Conservation (phyloP, 768 basidiomycete species). For the Collybiopsis confluens region DNA sequence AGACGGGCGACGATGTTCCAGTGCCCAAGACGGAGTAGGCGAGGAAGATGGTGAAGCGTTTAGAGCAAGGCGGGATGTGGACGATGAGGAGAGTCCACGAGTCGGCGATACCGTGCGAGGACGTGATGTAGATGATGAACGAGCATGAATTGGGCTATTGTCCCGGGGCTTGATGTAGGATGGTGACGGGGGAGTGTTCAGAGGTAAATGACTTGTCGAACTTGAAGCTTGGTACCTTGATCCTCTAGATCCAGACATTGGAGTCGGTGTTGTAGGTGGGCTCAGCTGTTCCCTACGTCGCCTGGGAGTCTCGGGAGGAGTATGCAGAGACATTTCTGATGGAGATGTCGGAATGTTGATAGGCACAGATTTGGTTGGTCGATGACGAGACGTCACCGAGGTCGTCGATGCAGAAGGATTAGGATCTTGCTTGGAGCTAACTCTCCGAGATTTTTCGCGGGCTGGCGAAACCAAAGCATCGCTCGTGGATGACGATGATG, state of each 20-base stretch:
- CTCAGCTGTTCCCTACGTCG: constrained; percentile 35
- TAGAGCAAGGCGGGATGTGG: constrained; percentile 46
- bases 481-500: constrained; percentile 43
- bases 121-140: constrained; percentile 33
- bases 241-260: constrained; percentile 32
- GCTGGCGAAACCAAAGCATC: constrained; percentile 43
- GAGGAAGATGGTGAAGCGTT: constrained; percentile 28
- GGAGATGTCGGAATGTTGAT: constrained; percentile 23
- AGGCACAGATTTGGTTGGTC: constrained; percentile 27
- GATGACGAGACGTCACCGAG: constrained; percentile 23
- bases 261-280: constrained; percentile 46
- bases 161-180: constrained; percentile 23
- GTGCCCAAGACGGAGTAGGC: constrained; percentile 23
- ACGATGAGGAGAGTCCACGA: constrained; percentile 43
- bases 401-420: background rate
- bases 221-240: constrained; percentile 30
- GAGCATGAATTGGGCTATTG: constrained; percentile 39
- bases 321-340: constrained; percentile 8
- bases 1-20: constrained; percentile 32
- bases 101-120: constrained; percentile 36
- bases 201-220: constrained; percentile 34
- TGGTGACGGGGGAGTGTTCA: constrained; percentile 33
- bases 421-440: constrained; percentile 16
- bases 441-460: constrained; percentile 39
- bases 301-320: constrained; percentile 29